phyloP scores from a whole-genome alignment of 257 asterid genomes.

The Jacaranda copaia region DNA sequence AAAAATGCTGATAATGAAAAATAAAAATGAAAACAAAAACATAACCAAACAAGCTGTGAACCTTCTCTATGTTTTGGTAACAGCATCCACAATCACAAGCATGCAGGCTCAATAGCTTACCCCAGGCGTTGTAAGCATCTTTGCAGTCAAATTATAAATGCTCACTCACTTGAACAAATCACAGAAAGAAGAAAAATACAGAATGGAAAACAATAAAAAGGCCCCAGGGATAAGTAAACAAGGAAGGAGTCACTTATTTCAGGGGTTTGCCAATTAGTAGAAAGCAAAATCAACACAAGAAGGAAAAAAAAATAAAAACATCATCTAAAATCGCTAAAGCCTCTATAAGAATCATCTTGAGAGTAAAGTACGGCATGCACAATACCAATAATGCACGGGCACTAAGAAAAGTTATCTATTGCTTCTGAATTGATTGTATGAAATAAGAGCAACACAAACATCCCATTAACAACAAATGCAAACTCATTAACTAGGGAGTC shows the following conservation, averaged over 20 bases:
- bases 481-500: conserved; percentile 24
- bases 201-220: no score
- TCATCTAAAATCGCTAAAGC: not conserved
- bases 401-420: not conserved
- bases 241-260: no score
- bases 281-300: not conserved
- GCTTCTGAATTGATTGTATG: conserved; percentile 19
- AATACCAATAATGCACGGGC: not conserved
- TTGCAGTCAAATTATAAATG: no score
- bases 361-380: not conserved
- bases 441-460: conserved; percentile 15
- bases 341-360: not conserved
- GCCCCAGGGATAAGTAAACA: no score
- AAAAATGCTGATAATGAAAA: no score
- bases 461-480: conserved; percentile 35
- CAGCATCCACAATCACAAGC: not conserved
- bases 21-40: no score
- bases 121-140: no score
- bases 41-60: no score
- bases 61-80: not conserved
- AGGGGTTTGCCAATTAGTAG: no score
- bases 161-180: no score
- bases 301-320: not conserved
- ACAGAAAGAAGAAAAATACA: no score
- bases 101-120: no score